A percentile compares a stretch with the other conserved stretches of the same genome.
phyloP scores from a whole-genome alignment of 768 basidiomycete species.

The Phylloporus rhodoxanthus region DNA sequence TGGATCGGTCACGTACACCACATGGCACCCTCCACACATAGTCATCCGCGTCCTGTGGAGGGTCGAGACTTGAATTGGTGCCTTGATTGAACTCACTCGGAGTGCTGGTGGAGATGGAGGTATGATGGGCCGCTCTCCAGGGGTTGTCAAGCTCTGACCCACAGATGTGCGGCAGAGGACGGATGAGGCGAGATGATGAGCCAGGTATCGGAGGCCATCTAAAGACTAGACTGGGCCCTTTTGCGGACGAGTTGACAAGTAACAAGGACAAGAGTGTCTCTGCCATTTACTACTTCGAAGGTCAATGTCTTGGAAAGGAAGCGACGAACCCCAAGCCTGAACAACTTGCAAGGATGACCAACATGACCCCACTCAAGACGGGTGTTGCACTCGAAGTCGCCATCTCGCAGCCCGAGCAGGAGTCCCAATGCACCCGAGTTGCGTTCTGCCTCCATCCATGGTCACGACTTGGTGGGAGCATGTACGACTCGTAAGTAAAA shows the following conservation, averaged over 20 bases:
- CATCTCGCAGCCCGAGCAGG: conserved; percentile 25
- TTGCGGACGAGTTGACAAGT: conserved; percentile 79
- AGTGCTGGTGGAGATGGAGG: conserved; percentile 30
- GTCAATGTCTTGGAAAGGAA: too few relatives aligned
- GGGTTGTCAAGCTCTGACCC: conserved; percentile 59
- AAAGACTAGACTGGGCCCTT: conserved; percentile 72
- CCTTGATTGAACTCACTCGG: conserved; percentile 9
- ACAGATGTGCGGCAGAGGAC: conserved; percentile 54
- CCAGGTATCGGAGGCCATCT: conserved; percentile 77
- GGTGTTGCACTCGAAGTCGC: conserved; percentile 43
- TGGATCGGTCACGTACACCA: conserved; percentile 42
- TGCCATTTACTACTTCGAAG: conserved; percentile 47
- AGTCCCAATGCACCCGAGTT: conserved; percentile 34
- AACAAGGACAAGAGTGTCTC: conserved; percentile 76
- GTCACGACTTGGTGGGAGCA: conserved; percentile 77
- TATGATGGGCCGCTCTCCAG: conserved; percentile 60
- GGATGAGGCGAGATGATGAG: conserved; percentile 60
- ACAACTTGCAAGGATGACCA: too few relatives aligned
- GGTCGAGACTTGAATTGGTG: background rate
- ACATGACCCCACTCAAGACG: conserved; percentile 26
- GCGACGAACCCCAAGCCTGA: too few relatives aligned
- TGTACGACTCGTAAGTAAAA: conserved; percentile 65
- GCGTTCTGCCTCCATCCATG: conserved; percentile 79
- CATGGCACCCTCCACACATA: conserved; percentile 62
- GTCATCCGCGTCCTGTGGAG: conserved; percentile 34